phyloP scores from a whole-genome alignment of 345 rosid genomes.

The Syzygium oleosum region DNA sequence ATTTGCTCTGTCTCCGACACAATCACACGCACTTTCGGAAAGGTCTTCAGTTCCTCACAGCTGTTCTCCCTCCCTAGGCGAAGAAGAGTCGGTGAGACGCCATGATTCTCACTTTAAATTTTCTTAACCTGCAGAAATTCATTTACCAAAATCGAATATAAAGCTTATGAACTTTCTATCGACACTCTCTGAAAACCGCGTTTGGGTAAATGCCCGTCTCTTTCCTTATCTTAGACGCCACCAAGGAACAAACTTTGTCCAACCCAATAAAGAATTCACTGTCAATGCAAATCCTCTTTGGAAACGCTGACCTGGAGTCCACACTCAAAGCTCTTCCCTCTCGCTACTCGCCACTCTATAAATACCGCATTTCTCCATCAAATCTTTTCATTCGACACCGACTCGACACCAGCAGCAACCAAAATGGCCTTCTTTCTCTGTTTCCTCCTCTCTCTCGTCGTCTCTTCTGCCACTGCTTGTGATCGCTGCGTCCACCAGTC shows the following conservation, averaged over 20 bases:
- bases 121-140: not conserved
- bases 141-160: not conserved
- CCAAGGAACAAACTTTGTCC: not conserved
- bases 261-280: not conserved
- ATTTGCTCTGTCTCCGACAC: not conserved
- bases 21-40: not conserved
- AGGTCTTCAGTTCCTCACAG: not conserved
- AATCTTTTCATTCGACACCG: not conserved
- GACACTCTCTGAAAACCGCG: conserved; percentile 14
- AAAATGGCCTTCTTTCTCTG: conserved; percentile 30
- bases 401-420: not conserved
- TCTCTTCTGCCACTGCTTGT: conserved; percentile 55
- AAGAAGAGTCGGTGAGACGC: not conserved
- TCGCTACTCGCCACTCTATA: not conserved
- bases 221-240: conserved; percentile 2
- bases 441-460: conserved; percentile 23
- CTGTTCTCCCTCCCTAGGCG: not conserved
- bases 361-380: not conserved
- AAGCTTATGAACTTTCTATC: not conserved
- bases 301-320: conserved; percentile 42
- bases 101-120: not conserved
- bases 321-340: not conserved
- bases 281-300: not conserved
- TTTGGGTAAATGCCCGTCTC: conserved; percentile 10
- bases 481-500: conserved; percentile 75